A percentile compares a stretch with the other conserved stretches of the same genome.
phyloP scores from a whole-genome alignment of 176 grass and related monocot species.

The Poa pratensis region DNA sequence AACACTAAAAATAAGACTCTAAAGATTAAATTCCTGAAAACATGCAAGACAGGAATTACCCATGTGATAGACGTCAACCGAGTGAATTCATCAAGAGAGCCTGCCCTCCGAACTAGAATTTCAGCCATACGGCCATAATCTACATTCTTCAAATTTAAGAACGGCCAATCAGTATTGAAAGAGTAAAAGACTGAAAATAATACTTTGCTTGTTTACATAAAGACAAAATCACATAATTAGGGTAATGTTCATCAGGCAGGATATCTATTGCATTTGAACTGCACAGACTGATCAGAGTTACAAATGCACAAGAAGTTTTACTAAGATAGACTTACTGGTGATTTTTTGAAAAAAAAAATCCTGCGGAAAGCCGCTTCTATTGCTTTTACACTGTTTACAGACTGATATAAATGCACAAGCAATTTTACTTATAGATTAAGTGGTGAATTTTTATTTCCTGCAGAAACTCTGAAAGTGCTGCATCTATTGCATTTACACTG shows the following conservation, averaged over 20 bases:
- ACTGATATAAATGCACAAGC: conserved; percentile 12
- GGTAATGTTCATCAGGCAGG: conserved; percentile 4
- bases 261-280: conserved; percentile 22
- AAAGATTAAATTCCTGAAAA: conserved; percentile 29
- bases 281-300: conserved; percentile 17
- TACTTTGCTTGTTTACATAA: conserved; percentile 8
- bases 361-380: conserved; percentile 67
- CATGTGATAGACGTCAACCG: conserved; percentile 97
- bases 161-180: conserved; percentile 39
- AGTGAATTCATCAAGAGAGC: conserved; percentile 93
- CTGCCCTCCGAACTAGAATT: conserved; percentile 92
- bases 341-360: conserved; percentile 78
- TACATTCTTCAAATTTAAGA: conserved; percentile 79
- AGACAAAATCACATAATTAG: conserved; percentile 24
- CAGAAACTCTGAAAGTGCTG: conserved; percentile 97
- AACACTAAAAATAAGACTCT: neutral
- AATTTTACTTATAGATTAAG: neutral
- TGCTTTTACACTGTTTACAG: conserved; percentile 25
- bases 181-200: neutral
- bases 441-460: conserved; percentile 88
- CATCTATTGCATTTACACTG: conserved; percentile 40
- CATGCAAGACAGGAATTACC: conserved; percentile 59
- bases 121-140: conserved; percentile 99
- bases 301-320: conserved; percentile 10
- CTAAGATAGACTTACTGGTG: conserved; percentile 56